These are phyloP conservation scores for Capsicum pubescens DNA, from an alignment of 257 asterid genomes.

Conservation along the genomic window DNA sequence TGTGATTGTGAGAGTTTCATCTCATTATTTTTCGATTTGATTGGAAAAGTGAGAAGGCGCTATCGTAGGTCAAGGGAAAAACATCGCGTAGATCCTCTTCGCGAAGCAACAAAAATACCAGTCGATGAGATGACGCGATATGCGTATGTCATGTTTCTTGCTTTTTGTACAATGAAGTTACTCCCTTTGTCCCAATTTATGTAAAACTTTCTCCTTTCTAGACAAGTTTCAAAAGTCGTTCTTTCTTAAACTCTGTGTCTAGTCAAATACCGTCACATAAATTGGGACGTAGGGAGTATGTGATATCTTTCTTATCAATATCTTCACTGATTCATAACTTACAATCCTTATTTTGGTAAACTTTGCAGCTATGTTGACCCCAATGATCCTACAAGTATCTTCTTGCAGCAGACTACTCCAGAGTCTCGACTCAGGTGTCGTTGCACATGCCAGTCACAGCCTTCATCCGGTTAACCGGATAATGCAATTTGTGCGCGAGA, in stretches of 20 bases:
- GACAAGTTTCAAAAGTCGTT: not conserved
- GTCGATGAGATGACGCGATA: constrained; percentile 97
- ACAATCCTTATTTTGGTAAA: not conserved
- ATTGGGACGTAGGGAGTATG: not conserved
- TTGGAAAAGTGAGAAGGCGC: constrained; percentile 69
- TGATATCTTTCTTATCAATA: no score
- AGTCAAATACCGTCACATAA: not conserved
- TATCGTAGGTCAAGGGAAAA: constrained; percentile 54
- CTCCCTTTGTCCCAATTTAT: not conserved
- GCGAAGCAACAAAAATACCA: constrained; percentile 75
- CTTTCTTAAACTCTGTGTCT: not conserved
- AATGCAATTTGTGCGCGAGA: not conserved
- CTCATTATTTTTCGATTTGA: constrained; percentile 78
- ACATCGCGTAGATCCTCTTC: constrained; percentile 80
- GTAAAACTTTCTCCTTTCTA: no score
- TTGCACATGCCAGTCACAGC: constrained; percentile 63
- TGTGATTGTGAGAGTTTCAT: constrained; percentile 94
- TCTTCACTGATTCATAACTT: no score
- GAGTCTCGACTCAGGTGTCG: constrained; percentile 76
- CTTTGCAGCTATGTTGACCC: constrained; percentile 92
- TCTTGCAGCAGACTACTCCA: constrained; percentile 88
- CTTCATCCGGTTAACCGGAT: not conserved
- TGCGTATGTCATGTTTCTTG: constrained; percentile 49
- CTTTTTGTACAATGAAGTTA: not conserved
- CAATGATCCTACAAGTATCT: constrained; percentile 84